Conservation (phyloP, 2,329 filamentous ascomycete species). For the Lachnellula subtilissima region DNA sequence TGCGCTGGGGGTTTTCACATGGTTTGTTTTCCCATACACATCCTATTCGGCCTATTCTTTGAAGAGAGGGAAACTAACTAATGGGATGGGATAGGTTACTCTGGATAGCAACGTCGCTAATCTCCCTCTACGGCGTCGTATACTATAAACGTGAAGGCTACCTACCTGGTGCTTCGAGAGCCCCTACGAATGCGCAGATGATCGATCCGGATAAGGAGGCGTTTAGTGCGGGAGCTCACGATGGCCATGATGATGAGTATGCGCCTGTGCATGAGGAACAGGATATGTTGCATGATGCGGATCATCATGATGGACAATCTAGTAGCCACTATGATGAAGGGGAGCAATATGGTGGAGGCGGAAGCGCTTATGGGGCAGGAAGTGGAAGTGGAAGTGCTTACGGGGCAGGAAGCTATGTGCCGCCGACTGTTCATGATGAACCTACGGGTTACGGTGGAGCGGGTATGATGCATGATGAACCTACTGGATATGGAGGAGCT, state of each 20-base stretch:
- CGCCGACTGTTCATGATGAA: slow-evolving; percentile 35
- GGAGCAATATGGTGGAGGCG: slow-evolving; percentile 5
- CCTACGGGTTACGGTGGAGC: slow-evolving; percentile 32
- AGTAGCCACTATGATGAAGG: slow-evolving; percentile 12
- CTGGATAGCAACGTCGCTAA: slow-evolving; percentile 47
- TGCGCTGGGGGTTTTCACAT: slow-evolving; percentile 56
- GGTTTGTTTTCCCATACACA: slow-evolving; percentile 40
- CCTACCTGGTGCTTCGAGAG: slow-evolving; percentile 45
- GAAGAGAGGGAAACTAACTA: slow-evolving; percentile 3
- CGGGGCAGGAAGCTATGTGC: slow-evolving; percentile 17
- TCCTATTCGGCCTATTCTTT: neutral
- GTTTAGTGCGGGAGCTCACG: slow-evolving; percentile 61
- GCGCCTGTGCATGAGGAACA: slow-evolving; percentile 5
- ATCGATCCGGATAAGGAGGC: slow-evolving; percentile 67
- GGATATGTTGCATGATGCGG: no score
- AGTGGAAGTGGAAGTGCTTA: slow-evolving; percentile 14
- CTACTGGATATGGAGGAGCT: slow-evolving; percentile 40
- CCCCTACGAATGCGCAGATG: slow-evolving; percentile 35
- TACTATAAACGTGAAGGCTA: slow-evolving; percentile 59
- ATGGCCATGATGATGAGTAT: slow-evolving; percentile 33
- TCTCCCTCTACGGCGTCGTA: slow-evolving; percentile 56
- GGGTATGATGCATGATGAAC: slow-evolving; percentile 31
- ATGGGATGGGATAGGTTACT: slow-evolving; percentile 42
- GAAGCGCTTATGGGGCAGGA: slow-evolving; percentile 4
- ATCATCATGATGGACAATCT: neutral